These are phyloP conservation scores for Ceratocystis eucalypticola DNA, from an alignment of 2,329 filamentous ascomycete species.

Conservation along the genomic window DNA sequence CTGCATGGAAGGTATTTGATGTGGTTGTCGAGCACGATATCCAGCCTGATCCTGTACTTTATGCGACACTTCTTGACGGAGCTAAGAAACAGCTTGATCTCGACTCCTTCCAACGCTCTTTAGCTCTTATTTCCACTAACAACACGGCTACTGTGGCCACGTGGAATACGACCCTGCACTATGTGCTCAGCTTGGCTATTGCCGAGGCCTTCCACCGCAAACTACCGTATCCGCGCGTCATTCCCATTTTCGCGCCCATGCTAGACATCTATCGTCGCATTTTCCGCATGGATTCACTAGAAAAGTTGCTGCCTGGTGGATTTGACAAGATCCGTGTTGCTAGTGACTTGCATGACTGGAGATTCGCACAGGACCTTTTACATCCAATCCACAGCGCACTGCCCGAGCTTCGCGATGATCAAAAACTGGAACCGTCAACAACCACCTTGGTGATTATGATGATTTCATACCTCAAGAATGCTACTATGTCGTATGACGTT, in stretches of 20 bases:
- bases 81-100: constrained; percentile 47
- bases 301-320: constrained; percentile 26
- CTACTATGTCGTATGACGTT: constrained; percentile 30
- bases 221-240: constrained; percentile 25
- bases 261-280: constrained; percentile 36
- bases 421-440: constrained; percentile 27
- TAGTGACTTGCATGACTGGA: constrained; percentile 11
- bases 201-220: constrained; percentile 28
- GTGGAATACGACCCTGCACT: constrained; percentile 34
- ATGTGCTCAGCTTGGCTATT: constrained; percentile 34
- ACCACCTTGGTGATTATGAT: constrained; percentile 36
- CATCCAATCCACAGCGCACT: constrained; percentile 10
- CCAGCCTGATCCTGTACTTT: constrained; percentile 51
- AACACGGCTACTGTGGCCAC: constrained; percentile 23
- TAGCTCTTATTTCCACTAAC: constrained; percentile 11
- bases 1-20: constrained; percentile 52
- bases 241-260: constrained; percentile 35
- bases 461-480: constrained; percentile 32
- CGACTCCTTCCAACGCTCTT: constrained; percentile 31
- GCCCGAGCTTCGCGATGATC: constrained; percentile 2
- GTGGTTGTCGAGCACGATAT: constrained; percentile 47
- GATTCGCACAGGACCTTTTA: constrained; percentile 18
- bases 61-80: constrained; percentile 55
- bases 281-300: constrained; percentile 35
- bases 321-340: constrained; percentile 18